Base-by-base conservation (phyloP, 2,329 filamentous ascomycete species). In the Hymenoscyphus fraxineus region DNA sequence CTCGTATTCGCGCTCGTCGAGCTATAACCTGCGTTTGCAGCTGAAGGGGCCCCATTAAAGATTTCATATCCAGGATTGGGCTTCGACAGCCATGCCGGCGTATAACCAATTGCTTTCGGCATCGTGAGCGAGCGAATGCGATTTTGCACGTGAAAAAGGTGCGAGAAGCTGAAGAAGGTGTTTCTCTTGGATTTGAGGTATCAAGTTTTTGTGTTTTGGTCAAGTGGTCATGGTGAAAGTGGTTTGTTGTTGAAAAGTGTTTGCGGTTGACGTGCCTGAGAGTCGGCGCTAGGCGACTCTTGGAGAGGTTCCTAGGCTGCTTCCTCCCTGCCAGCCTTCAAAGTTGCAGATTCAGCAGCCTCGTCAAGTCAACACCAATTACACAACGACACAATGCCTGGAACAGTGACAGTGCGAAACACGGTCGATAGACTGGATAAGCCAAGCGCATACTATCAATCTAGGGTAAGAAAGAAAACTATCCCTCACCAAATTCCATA, bases 351-450 rank as follows among this genome's bases (percentile, higher is more conserved):
- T 39, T 51, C 61, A 57, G 59, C 31, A 61, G 63, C 22, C 47
- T 63, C 22, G 47, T 54, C 47, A 54, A 51, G 19, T 13, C 47
- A 54, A 54, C 19, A 54, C 19, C n/a, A 27, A 19, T n/a, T 60
- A 38, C 39, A 31, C 56, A 63, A 67, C 64, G 59, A 61, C 67
- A 70, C 69, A 58, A 76, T 76, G 74, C 72, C 74, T 60, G 72
- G 65, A 61, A 62, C 68, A 66, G 65, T 75, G 63, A 62, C 68
- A 66, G 65, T 75, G 64, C 80, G 85, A 74, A 88, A 83, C 76
- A 98, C 95, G 6, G 91, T 98, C 68, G 94, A 98, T 60, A 85
- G 95, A 66, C 86, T 99, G 68, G 95, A 99, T 79, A 90, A 89
- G 78, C 94, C 95, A 19, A 98, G 94, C 77, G 93, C 94, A 73